Evolutionary conservation across 2,329 filamentous ascomycete genomes (phyloP), one percentile per base, ranked within the genome.

Genomic region (Verruconis gallopava): DNA sequence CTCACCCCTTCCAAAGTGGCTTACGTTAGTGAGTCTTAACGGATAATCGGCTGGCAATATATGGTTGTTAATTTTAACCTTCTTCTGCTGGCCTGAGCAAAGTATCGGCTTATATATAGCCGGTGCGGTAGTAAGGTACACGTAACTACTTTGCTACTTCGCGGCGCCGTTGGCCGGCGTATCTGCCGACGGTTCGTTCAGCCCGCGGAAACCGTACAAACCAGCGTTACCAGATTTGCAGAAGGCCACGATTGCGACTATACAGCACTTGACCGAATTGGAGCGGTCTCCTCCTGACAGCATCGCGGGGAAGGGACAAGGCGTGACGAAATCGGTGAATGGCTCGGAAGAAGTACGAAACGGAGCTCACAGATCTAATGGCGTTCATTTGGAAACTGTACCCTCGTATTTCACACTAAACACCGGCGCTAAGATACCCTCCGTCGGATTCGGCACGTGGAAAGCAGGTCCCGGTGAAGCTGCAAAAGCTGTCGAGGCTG

Each of bases 401-500:
- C 9, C 25, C 25, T 9, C 25, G 25, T n/a, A 30, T n/a, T 30
- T 30, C 25, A 30, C 25, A 9, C n/a, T 30, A n/a, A 30, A 30
- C 25, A 30, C 6, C n/a, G 25, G 25, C 6, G 25, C 25, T 9
- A 36, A 36, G 9, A 62, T 61, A 40, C 59, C 59, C 2, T 54
- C 57, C 14, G 50, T 62, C 3, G 59, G 58, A 11, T 49, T 62
- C 15, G 59, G 60, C 30, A 63, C 59, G 18, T 62, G 60, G 59
- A 58, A 62, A 44, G 12, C 51, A 37, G 49, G 38, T 32, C 60
- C 63, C 21, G 65, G 66, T 18, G 58, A 69, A 49, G 66, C 68
- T 43, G 65, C 67, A 54, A 58, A 56, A 40, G 65, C 66, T 13
- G 66, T 70, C 4, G 50, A 60, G 21, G 63, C 67, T 44, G 66